These are phyloP conservation scores for Monosporascus sp. DNA, from an alignment of 2,329 filamentous ascomycete species.

Conservation along the genomic window DNA sequence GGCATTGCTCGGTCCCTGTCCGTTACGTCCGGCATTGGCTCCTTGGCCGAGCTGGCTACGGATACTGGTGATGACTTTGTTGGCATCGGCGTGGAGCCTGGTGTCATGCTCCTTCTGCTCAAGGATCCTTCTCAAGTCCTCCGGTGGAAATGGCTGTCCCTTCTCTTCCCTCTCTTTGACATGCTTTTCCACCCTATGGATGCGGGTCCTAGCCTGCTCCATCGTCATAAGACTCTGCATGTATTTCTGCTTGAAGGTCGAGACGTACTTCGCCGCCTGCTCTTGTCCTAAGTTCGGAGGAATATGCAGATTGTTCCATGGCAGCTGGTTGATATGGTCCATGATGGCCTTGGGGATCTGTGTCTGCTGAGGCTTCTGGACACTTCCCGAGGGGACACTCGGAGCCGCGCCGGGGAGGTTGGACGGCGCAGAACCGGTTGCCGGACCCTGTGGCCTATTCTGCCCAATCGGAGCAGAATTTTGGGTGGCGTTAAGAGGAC, in stretches of 20 bases:
- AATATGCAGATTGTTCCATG: conserved; percentile 14
- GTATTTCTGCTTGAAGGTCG: conserved; percentile 18
- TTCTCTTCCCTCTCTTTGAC: conserved; percentile 22
- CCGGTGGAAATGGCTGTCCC: conserved; percentile 10
- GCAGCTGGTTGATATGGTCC: conserved; percentile 20
- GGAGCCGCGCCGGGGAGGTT: conserved; percentile 3
- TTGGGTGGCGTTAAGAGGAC: background rate
- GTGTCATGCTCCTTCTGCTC: conserved; percentile 12
- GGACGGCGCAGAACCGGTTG: conserved; percentile 1
- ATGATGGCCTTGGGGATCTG: conserved; percentile 16
- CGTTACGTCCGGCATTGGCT: conserved; percentile 4
- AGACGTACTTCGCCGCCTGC: conserved; percentile 13
- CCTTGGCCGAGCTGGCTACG: conserved; percentile 13
- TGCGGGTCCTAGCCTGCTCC: conserved; percentile 16
- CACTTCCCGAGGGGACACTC: conserved; percentile 1
- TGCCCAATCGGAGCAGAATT: conserved; percentile 9
- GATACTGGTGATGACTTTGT: conserved; percentile 17
- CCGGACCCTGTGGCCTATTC: conserved; percentile 12
- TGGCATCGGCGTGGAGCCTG: conserved; percentile 16
- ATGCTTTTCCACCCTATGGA: conserved; percentile 12
- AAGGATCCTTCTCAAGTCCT: conserved; percentile 18
- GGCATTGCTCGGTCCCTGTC: conserved; percentile 7
- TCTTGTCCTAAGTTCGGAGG: conserved; percentile 13
- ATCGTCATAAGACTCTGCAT: conserved; percentile 18
- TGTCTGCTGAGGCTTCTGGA: background rate